Percentiles rank a stretch among this genome's conserved stretches.
Conservation (phyloP, 805 yeast species). For the Cyberlindnera galapagoensis region DNA sequence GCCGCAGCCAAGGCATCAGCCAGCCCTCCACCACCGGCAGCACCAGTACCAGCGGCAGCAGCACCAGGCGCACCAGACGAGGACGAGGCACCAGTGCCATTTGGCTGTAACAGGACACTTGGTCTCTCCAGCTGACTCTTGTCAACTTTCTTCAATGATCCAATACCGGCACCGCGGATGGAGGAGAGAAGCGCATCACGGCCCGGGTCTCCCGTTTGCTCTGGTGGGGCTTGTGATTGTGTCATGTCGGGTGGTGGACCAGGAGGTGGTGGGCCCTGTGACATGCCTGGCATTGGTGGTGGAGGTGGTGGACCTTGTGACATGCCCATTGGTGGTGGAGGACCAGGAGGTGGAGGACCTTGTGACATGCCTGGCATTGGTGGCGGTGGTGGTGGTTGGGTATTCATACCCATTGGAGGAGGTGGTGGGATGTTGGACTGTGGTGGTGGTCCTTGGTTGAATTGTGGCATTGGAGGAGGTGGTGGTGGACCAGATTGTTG, state of each 20-base stretch:
- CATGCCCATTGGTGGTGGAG: constrained; percentile 16
- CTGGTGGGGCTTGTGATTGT: constrained; percentile 22
- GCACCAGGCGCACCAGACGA: constrained; percentile 30
- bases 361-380: constrained; percentile 21
- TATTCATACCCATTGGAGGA: constrained; percentile 7
- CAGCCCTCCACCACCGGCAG: constrained; percentile 53
- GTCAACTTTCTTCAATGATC: constrained; percentile 67
- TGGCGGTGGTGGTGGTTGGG: constrained; percentile 16
- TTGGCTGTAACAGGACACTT: constrained; percentile 63
- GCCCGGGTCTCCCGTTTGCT: constrained; percentile 41
- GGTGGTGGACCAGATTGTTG: constrained; percentile 9
- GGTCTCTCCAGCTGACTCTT: constrained; percentile 80
- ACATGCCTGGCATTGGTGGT: constrained; percentile 17
- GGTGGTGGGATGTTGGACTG: constrained; percentile 12
- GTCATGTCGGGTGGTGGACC: constrained; percentile 22
- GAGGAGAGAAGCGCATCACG: constrained; percentile 84
- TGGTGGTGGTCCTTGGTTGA: constrained; percentile 16
- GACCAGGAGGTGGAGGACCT: constrained; percentile 13
- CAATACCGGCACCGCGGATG: constrained; percentile 70
- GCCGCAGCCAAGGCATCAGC: constrained; percentile 92
- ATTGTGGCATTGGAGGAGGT: constrained; percentile 20
- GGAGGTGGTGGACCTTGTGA: constrained; percentile 10
- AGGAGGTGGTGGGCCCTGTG: constrained; percentile 27
- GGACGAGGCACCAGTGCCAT: constrained; percentile 51
- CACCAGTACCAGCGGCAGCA: constrained; percentile 42